Evolutionary conservation across 1,284 basidiomycete species (phyloP).

Genomic region (Baeospora myosura): DNA sequence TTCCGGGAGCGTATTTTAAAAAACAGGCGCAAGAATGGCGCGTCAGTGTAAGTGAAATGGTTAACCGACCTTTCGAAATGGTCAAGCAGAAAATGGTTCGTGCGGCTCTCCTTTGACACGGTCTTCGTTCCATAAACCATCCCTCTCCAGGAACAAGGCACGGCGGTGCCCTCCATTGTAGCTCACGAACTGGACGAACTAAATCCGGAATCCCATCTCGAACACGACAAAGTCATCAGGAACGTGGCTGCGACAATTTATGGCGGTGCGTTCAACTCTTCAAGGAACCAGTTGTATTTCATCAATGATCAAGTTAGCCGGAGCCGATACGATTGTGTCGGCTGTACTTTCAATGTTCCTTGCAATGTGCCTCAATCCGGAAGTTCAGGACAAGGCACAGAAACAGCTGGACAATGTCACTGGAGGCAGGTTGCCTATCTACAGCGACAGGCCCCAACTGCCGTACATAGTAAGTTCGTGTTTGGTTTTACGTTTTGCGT

Average conservation of each 20-base stretch:
- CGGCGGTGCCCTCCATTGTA: constrained; percentile 26
- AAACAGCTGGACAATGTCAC: constrained; percentile 27
- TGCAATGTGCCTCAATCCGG: constrained; percentile 29
- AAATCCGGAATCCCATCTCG: constrained; percentile 17
- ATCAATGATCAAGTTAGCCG: constrained; percentile 18
- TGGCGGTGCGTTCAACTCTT: constrained; percentile 23
- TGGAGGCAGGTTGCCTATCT: constrained; percentile 27
- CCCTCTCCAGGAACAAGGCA: constrained; percentile 20
- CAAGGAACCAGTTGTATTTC: neutral
- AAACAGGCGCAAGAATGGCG: constrained; percentile 33
- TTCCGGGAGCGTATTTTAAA: constrained; percentile 32
- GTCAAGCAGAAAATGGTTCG: constrained; percentile 28
- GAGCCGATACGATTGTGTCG: constrained; percentile 27
- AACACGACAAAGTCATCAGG: constrained; percentile 28
- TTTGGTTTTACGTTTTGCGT: neutral
- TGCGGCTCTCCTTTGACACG: neutral
- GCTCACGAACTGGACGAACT: constrained; percentile 29
- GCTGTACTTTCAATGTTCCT: constrained; percentile 30
- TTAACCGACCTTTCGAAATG: constrained; percentile 33
- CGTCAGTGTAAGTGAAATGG: constrained; percentile 27
- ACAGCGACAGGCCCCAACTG: constrained; percentile 27
- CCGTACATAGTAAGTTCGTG: constrained; percentile 26
- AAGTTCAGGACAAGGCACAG: constrained; percentile 29
- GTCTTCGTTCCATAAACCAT: neutral
- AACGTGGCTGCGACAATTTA: constrained; percentile 38